Evolutionary conservation across 2,329 filamentous ascomycete genomes (phyloP).

Genomic region (Fusarium armeniacum): DNA sequence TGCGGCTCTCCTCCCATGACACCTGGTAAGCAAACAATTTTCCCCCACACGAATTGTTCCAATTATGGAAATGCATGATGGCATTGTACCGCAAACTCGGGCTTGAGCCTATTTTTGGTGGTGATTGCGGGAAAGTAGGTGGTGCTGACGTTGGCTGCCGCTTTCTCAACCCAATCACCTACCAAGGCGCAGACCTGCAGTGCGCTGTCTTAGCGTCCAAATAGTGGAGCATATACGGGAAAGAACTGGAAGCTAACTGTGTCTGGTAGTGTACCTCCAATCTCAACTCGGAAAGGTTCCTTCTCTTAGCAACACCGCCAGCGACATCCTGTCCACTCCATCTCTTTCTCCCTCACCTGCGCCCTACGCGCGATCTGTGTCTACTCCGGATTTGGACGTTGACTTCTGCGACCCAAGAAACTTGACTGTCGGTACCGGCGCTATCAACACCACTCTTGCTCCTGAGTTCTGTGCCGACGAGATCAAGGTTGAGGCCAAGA

Average conservation of each 20-base stretch:
- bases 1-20: conserved; percentile 88
- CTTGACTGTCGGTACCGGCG: conserved; percentile 76
- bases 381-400: conserved; percentile 75
- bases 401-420: conserved; percentile 94
- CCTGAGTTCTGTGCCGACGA: conserved; percentile 78
- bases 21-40: conserved; percentile 78
- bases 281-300: conserved; percentile 64
- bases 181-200: conserved; percentile 38
- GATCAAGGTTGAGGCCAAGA: conserved; percentile 66
- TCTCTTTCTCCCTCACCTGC: conserved; percentile 90
- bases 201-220: conserved; percentile 42
- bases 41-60: conserved; percentile 14
- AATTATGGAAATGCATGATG: conserved; percentile 23
- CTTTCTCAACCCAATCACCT: conserved; percentile 32
- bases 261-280: conserved; percentile 64
- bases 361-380: conserved; percentile 78
- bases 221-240: conserved; percentile 46
- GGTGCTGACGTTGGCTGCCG: conserved; percentile 40
- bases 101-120: conserved; percentile 44
- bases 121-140: conserved; percentile 27
- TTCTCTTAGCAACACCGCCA: conserved; percentile 74
- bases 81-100: conserved; percentile 30
- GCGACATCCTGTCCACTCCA: conserved; percentile 81
- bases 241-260: conserved; percentile 54
- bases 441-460: conserved; percentile 64